These are phyloP conservation scores for Periconia digitata DNA, from an alignment of 2,329 filamentous ascomycete species.

Conservation along the genomic window DNA sequence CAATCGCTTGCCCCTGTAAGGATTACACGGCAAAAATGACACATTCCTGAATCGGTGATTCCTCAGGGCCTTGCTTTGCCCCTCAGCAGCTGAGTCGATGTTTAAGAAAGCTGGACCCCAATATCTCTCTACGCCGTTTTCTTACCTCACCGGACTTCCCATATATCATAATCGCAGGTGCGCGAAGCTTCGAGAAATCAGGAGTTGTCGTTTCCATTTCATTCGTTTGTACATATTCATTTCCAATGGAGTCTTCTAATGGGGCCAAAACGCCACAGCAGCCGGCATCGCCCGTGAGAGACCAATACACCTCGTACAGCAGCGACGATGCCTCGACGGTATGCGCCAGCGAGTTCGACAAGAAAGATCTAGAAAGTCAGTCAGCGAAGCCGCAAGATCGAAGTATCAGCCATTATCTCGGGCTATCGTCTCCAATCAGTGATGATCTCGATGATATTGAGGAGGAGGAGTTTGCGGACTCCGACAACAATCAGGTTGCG, in stretches of 20 bases:
- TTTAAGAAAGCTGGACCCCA: not conserved
- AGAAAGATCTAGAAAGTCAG: conserved; percentile 9
- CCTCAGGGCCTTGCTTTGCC: not conserved
- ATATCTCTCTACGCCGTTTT: not conserved
- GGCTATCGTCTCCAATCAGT: conserved; percentile 4
- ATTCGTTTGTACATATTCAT: not conserved
- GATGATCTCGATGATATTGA: conserved; percentile 8
- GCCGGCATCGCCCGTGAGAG: not conserved
- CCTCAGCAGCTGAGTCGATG: not conserved
- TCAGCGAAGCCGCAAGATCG: conserved; percentile 4
- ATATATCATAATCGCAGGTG: not conserved
- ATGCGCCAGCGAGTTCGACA: conserved; percentile 9
- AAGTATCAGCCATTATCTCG: conserved; percentile 7
- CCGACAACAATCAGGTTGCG: not conserved
- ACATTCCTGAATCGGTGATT: not conserved
- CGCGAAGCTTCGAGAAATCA: not conserved
- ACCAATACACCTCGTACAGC: conserved; percentile 11
- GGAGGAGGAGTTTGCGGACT: conserved; percentile 8
- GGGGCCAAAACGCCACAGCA: conserved; percentile 7
- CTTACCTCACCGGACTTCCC: too few species aligned
- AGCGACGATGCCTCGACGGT: conserved; percentile 8
- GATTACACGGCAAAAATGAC: too few species aligned
- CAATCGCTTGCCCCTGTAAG: not conserved
- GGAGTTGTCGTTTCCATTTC: not conserved
- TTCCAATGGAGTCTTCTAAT: conserved; percentile 6